These are phyloP conservation scores for Nicotiana knightiana DNA, from an alignment of 257 asterid genomes.

Conservation along the genomic window DNA sequence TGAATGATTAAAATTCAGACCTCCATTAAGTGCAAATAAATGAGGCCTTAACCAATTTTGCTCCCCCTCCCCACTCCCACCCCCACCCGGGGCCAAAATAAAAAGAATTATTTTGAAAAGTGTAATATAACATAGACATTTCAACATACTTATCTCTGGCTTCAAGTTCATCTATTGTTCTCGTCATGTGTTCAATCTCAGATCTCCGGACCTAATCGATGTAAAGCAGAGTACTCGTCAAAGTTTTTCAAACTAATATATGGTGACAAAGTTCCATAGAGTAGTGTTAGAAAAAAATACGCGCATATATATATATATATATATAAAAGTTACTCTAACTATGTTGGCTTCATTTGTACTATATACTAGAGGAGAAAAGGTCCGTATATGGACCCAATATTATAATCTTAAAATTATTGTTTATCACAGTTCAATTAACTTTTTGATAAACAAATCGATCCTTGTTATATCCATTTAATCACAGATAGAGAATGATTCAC, in stretches of 20 bases:
- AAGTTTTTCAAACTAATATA: neutral
- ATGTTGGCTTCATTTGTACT: neutral
- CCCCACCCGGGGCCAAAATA: too few relatives aligned
- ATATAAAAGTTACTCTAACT: neutral
- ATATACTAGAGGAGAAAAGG: too few relatives aligned
- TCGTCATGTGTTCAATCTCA: constrained; percentile 40
- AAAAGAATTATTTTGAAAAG: neutral
- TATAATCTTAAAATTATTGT: too few relatives aligned
- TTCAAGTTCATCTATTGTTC: constrained; percentile 42
- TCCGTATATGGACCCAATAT: too few relatives aligned
- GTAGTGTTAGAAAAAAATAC: neutral
- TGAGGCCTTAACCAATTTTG: too few relatives aligned
- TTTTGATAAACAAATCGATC: too few relatives aligned
- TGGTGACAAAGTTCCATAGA: neutral
- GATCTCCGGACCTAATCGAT: constrained; percentile 45
- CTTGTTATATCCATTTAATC: too few relatives aligned
- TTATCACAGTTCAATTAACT: too few relatives aligned
- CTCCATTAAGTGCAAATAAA: too few relatives aligned
- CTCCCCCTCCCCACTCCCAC: too few relatives aligned
- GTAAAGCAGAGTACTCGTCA: neutral
- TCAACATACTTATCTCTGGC: constrained; percentile 37
- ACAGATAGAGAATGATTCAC: too few relatives aligned
- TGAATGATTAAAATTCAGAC: too few relatives aligned
- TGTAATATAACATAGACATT: neutral
- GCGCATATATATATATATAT: neutral